These are phyloP conservation scores for Fusarium subglutinans DNA, from an alignment of 2,329 filamentous ascomycete genomes.

Conservation along the genomic window DNA sequence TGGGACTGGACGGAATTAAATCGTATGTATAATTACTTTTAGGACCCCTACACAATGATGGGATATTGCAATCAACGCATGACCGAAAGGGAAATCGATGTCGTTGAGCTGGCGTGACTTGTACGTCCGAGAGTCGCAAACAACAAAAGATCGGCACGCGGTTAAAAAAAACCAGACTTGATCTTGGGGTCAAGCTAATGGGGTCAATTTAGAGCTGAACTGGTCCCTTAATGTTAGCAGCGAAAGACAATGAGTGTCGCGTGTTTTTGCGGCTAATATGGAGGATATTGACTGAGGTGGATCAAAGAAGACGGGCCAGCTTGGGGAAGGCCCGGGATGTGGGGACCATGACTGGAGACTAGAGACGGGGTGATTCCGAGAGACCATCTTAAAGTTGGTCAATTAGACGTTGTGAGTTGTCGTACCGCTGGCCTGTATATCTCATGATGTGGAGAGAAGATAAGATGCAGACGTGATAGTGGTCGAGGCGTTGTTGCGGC, in stretches of 20 bases:
- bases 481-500: slow-evolving; percentile 17
- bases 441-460: slow-evolving; percentile 4
- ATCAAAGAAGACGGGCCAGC: slow-evolving; percentile 36
- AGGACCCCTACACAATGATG: slow-evolving; percentile 37
- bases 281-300: slow-evolving; percentile 30
- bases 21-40: slow-evolving; percentile 32
- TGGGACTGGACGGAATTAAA: slow-evolving; percentile 36
- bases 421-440: slow-evolving; percentile 7
- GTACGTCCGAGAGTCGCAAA: slow-evolving; percentile 7
- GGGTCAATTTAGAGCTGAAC: slow-evolving; percentile 20
- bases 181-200: slow-evolving; percentile 25
- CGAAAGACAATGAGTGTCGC: slow-evolving; percentile 37
- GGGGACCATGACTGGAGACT: slow-evolving; percentile 39
- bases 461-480: background rate
- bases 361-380: slow-evolving; percentile 21
- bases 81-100: slow-evolving; percentile 23
- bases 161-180: background rate
- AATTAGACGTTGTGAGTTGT: slow-evolving; percentile 24
- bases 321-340: slow-evolving; percentile 42
- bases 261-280: slow-evolving; percentile 44
- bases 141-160: slow-evolving; percentile 13
- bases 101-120: slow-evolving; percentile 5
- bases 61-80: slow-evolving; percentile 33
- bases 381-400: slow-evolving; percentile 25
- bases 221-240: slow-evolving; percentile 38